Conservation (phyloP, 1,284 basidiomycete species). For the Naganishia liquefaciens region DNA sequence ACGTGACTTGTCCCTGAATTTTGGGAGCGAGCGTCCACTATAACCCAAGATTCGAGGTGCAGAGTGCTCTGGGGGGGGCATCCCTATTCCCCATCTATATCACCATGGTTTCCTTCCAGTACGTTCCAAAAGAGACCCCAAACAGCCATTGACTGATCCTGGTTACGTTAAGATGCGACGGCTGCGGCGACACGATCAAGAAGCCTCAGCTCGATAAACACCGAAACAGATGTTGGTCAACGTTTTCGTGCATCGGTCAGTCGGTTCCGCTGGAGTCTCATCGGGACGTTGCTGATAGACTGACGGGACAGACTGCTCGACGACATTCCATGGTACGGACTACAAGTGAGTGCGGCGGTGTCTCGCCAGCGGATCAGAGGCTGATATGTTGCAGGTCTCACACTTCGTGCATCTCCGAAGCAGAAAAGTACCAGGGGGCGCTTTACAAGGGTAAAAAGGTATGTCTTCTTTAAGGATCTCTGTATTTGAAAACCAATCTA, state of each 20-base stretch:
- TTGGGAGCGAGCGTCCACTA: constrained; percentile 23
- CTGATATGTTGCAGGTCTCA: constrained; percentile 56
- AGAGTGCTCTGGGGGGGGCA: background rate
- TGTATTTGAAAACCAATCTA: background rate
- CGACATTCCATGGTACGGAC: constrained; percentile 70
- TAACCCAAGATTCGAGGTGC: background rate
- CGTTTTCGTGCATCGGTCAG: constrained; percentile 73
- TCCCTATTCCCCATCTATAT: constrained; percentile 28
- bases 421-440: constrained; percentile 85
- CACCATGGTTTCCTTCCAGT: constrained; percentile 65
- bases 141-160: background rate
- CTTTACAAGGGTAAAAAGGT: constrained; percentile 72
- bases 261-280: background rate
- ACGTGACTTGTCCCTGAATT: constrained; percentile 21
- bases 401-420: constrained; percentile 81
- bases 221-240: constrained; percentile 55
- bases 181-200: constrained; percentile 80
- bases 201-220: constrained; percentile 73
- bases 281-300: background rate
- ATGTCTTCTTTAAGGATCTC: background rate
- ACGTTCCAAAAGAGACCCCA: constrained; percentile 39
- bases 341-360: constrained; percentile 61
- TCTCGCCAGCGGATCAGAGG: background rate
- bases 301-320: constrained; percentile 68
- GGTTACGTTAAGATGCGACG: constrained; percentile 57